phyloP scores from a whole-genome alignment of 2,329 filamentous ascomycete species.

The Colletotrichum nymphaeae region DNA sequence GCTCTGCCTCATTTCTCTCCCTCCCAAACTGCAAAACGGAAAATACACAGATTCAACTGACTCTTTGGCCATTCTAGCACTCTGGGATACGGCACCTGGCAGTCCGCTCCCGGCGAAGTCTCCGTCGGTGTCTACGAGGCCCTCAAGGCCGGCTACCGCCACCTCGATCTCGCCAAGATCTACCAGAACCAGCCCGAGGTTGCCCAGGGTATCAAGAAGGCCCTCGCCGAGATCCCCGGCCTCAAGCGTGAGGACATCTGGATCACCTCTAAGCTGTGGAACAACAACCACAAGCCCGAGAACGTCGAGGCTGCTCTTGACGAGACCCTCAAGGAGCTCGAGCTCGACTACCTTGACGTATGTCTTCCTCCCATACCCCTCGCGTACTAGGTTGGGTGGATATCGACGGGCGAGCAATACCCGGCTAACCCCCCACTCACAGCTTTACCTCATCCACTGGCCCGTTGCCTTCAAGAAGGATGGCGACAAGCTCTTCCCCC shows the following conservation, averaged over 20 bases:
- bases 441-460: constrained; percentile 74
- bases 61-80: constrained; percentile 39
- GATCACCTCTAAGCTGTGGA: constrained; percentile 76
- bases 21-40: no score
- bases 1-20: constrained; percentile 50
- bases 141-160: constrained; percentile 72
- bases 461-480: constrained; percentile 58
- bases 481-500: constrained; percentile 58
- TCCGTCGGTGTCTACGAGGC: constrained; percentile 73
- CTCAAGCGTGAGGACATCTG: constrained; percentile 69
- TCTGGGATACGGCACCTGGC: constrained; percentile 68
- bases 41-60: constrained; percentile 51
- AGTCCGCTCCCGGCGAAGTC: constrained; percentile 73
- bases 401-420: not conserved
- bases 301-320: constrained; percentile 67
- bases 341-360: constrained; percentile 68
- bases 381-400: no score
- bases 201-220: constrained; percentile 64
- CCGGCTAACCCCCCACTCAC: not conserved
- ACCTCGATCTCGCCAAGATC: constrained; percentile 64
- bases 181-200: constrained; percentile 76
- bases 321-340: constrained; percentile 65
- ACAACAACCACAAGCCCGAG: constrained; percentile 73
- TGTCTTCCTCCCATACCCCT: constrained; percentile 24
- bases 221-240: constrained; percentile 58